Evolutionary conservation across 1,139 yeast genomes (phyloP).

Genomic region (Meyerozyma smithsonii): DNA sequence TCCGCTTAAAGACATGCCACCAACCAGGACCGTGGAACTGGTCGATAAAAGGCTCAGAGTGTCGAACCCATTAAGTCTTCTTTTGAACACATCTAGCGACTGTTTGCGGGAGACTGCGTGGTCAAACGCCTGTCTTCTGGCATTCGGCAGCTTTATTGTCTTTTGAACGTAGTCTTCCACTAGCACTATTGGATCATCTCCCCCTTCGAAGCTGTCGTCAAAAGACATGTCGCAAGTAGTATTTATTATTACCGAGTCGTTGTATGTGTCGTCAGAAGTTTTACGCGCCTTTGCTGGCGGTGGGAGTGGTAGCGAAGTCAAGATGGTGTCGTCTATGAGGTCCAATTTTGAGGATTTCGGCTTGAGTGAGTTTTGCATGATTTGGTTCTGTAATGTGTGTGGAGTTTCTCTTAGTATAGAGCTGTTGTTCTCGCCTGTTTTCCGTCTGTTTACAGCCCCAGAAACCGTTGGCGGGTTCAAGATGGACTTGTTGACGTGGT

Average conservation of each 20-base stretch:
- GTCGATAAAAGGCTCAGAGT: background rate
- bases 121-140: background rate
- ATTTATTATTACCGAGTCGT: background rate
- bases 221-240: background rate
- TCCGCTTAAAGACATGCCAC: background rate
- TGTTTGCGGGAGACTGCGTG: conserved; percentile 18
- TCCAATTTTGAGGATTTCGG: conserved; percentile 50
- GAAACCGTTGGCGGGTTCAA: background rate
- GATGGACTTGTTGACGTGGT: conserved; percentile 8
- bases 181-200: conserved; percentile 45
- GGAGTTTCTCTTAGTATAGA: background rate
- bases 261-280: background rate
- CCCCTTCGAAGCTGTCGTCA: conserved; percentile 12
- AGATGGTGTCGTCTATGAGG: conserved; percentile 52
- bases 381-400: background rate
- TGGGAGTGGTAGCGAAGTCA: conserved; percentile 65
- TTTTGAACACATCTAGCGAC: conserved; percentile 39
- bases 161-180: conserved; percentile 44
- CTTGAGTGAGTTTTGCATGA: background rate
- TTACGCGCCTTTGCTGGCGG: conserved; percentile 40
- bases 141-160: background rate
- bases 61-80: conserved; percentile 13
- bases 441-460: background rate
- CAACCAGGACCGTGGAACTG: background rate
- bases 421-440: background rate